A percentile compares a stretch with the other conserved stretches of the same genome.
These are phyloP conservation scores for Exserohilum rostratum DNA, from an alignment of 2,329 filamentous ascomycete species.

Conservation along the genomic window DNA sequence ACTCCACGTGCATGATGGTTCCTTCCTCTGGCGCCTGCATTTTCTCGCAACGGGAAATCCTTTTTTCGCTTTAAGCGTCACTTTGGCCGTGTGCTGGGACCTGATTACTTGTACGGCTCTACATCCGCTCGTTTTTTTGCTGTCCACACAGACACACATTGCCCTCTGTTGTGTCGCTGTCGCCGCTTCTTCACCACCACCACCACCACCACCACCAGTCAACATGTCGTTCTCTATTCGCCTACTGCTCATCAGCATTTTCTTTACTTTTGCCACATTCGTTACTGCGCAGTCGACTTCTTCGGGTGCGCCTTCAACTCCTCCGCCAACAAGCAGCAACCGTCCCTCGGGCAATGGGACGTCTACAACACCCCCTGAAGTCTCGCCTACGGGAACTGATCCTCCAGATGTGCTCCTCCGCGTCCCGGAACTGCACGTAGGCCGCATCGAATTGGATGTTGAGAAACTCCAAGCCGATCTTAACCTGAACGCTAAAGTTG, in stretches of 20 bases:
- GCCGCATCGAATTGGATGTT: slow-evolving; percentile 65
- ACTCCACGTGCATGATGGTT: slow-evolving; percentile 23
- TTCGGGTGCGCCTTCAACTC: slow-evolving; percentile 22
- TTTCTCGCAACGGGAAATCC: slow-evolving; percentile 14
- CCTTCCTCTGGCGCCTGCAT: slow-evolving; percentile 9
- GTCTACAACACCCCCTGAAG: slow-evolving; percentile 29
- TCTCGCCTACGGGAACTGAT: slow-evolving; percentile 31
- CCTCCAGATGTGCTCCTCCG: slow-evolving; percentile 64
- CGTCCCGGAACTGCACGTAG: slow-evolving; percentile 64
- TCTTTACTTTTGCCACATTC: slow-evolving; percentile 32
- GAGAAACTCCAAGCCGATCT: slow-evolving; percentile 65
- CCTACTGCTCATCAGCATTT: slow-evolving; percentile 40
- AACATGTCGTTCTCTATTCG: slow-evolving; percentile 44
- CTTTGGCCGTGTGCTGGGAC: slow-evolving; percentile 16
- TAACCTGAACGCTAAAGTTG: slow-evolving; percentile 66
- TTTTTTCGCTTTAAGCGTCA: slow-evolving; percentile 22
- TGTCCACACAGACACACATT: too few relatives aligned
- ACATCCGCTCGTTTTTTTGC: slow-evolving; percentile 16
- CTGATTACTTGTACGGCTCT: slow-evolving; percentile 16
- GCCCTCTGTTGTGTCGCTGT: not conserved
- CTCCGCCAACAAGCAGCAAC: slow-evolving; percentile 36
- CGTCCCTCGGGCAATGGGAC: slow-evolving; percentile 28
- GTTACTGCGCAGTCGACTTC: slow-evolving; percentile 35
- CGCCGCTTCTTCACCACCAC: not conserved
- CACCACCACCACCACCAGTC: not conserved